Base-by-base conservation (phyloP, 129 eudicot species). In the Apium graveolens region DNA sequence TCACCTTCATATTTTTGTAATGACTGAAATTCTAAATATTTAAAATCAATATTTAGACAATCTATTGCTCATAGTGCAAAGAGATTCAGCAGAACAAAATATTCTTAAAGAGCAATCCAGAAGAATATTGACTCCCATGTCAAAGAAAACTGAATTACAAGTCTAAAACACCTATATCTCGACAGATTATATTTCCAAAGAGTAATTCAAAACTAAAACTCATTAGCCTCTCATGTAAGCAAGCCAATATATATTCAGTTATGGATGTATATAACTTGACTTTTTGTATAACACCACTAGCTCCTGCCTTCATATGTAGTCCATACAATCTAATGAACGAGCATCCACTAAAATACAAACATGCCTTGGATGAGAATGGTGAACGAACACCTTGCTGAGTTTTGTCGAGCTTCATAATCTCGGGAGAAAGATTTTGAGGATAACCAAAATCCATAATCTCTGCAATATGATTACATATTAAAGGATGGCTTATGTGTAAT, bases 391-490 rank as follows among this genome's bases (percentile, higher is more conserved):
- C 98, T 88, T 91, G 97, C 80, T 95, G 98, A 45, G 98, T 95
- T 31, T 91, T 95, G 88, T 95, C 91, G 51, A 95, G 98, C 85
- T 95, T 95, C 86, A 95, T 73, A 51, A 95, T 95, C 78, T 95
- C 98, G 0, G 98, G 97, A 5, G 97, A 95, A 34, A 95, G 98
- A 86, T 95, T 95, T 86, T 95, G 98, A 39, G 98, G 98, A 83
- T 95, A 95, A 70, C 98, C 97, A 74, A 95, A 95, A 81, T 95
- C 98, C 98, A 95, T 95, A 69, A 95, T 95, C 85, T 95, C 98
- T 95, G 94, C 76, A 88, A 69, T 85, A 81, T 24, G 49, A 35
- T 71, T 24, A 60, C 38, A 80, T 11, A 79, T 18, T 57, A 66
- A 63, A 0, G 53, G 7, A 3, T 53, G 57, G n/a, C 11, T 39